Percentiles rank a stretch among this genome's conserved stretches.
phyloP scores from a whole-genome alignment of 208 protist genomes.

The Trypanosoma scelopori region DNA sequence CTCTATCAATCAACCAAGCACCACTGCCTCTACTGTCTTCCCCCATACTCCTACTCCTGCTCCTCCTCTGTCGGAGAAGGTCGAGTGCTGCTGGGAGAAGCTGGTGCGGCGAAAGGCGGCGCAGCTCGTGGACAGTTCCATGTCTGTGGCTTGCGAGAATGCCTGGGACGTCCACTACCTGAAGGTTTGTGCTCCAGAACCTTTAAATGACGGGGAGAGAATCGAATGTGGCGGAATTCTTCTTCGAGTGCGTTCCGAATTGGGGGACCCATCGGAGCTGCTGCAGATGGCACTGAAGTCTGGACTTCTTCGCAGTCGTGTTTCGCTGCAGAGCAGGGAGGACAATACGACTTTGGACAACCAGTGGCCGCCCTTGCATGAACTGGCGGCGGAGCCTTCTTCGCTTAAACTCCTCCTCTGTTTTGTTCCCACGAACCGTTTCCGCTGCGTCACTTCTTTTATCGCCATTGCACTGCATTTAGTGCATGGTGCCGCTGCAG shows the following conservation, averaged over 20 bases:
- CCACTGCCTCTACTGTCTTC: no score
- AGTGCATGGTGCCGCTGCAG: no score
- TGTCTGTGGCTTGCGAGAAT: background rate
- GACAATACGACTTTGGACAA: no score
- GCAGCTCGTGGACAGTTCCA: background rate
- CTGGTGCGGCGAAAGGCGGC: background rate
- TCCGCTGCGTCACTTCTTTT: no score
- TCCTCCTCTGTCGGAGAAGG: background rate
- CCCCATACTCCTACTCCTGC: no score
- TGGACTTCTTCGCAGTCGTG: background rate
- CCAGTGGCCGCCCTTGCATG: no score
- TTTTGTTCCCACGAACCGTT: no score
- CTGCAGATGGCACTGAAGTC: background rate
- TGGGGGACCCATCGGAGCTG: background rate
- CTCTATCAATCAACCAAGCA: no score
- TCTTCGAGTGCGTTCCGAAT: background rate
- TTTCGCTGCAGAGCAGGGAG: no score
- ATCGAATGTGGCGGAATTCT: slow-evolving; percentile 7
- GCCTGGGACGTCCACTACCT: slow-evolving; percentile 13
- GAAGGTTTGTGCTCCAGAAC: background rate
- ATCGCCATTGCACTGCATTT: no score
- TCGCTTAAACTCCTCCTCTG: no score
- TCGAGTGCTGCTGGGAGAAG: background rate
- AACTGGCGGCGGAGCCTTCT: no score
- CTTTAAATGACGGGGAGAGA: background rate